Base-by-base conservation (phyloP, 352 stramenopile genomes). In the Paralagenidium karlingii region DNA sequence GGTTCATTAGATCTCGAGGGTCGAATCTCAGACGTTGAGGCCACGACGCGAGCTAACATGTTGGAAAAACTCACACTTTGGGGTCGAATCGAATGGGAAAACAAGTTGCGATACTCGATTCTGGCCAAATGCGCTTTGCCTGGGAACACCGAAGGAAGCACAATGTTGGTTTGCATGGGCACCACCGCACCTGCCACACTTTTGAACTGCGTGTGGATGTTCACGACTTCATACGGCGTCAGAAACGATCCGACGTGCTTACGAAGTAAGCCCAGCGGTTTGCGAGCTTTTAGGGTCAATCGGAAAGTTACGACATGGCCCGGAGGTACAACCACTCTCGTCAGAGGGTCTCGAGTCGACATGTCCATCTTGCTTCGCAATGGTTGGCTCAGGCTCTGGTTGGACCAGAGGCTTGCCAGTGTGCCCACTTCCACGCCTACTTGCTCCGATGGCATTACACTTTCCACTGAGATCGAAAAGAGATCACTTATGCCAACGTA, bases 31-130 rank as follows among this genome's bases (percentile, higher is more conserved):
- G n/a, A n/a, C n/a, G n/a, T n/a, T n/a, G n/a, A n/a, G n/a, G n/a
- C n/a, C n/a, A n/a, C n/a, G n/a, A n/a, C n/a, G n/a, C n/a, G n/a
- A n/a, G 10, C 20, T 32, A 52, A 28, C 8, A 19, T 26, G 13
- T 29, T 8, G n/a, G n/a, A 42, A 16, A 34, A 39, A 7, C 28
- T 24, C 12, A 45, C 37, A 55, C 12, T 34, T 47, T 5, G 43
- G 38, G 11, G 34, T 51, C 12, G n/a, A n/a, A 74, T 47, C 11
- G 38, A 32, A 39, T 77, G 61, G 1, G 51, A 36, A 10, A 77
- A 74, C 6, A 58, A 64, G 40, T 60, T 77, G 10, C 43, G 43
- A 51, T 68, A 77, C 6, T 53, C 34, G 7, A 77, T n/a, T 9
- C 61, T 51, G 30, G 68, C 31, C 26, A 60, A 15, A 20, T 48